phyloP scores from a whole-genome alignment of 495 filamentous ascomycete genomes.

The Lepidopterella palustris region DNA sequence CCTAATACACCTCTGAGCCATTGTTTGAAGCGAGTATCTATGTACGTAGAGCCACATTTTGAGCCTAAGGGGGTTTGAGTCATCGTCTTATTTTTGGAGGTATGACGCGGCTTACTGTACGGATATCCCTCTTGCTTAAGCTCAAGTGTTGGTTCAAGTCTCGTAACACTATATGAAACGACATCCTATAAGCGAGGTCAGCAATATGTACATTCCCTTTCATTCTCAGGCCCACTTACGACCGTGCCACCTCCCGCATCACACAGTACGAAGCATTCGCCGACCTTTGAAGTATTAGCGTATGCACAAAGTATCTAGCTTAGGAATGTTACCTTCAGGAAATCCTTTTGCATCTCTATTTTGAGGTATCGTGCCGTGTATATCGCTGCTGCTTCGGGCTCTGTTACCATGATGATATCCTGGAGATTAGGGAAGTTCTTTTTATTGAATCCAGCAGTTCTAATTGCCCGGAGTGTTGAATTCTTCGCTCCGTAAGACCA shows the following conservation, averaged over 20 bases:
- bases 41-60: conserved; percentile 22
- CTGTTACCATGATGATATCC: conserved; percentile 13
- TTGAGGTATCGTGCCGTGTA: conserved; percentile 14
- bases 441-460: conserved; percentile 16
- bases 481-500: conserved; percentile 23
- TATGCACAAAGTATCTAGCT: background rate
- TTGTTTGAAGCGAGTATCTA: conserved; percentile 16
- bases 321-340: conserved; percentile 3
- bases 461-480: conserved; percentile 14
- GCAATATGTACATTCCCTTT: background rate
- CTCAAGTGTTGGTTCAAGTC: conserved; percentile 11
- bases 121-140: conserved; percentile 11
- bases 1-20: conserved; percentile 18
- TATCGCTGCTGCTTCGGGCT: conserved; percentile 17
- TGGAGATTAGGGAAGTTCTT: conserved; percentile 6
- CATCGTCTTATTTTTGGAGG: background rate
- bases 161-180: conserved; percentile 17
- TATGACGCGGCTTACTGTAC: background rate
- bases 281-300: background rate
- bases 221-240: background rate
- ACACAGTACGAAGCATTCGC: conserved; percentile 16
- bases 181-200: conserved; percentile 3
- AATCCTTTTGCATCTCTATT: background rate
- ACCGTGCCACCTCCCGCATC: conserved; percentile 22
- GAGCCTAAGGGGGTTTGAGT: conserved; percentile 1